Percentiles rank a stretch among this genome's conserved stretches.
Evolutionary conservation across 371 early-diverging fungal species (phyloP).

Genomic region (Coemansia sp.): DNA sequence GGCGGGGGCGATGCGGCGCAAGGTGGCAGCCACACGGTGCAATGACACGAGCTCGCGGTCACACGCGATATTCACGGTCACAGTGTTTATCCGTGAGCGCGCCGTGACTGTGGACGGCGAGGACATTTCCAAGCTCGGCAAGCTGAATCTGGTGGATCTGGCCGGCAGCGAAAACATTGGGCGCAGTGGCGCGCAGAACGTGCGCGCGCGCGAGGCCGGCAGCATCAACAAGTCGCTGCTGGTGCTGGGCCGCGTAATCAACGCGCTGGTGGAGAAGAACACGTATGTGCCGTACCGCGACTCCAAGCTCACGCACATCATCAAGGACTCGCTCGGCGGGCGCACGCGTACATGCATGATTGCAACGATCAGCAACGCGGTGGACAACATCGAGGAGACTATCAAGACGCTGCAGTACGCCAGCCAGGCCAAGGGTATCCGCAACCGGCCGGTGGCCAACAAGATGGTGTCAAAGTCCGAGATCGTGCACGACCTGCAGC

Average conservation of each 20-base stretch:
- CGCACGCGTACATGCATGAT: conserved; percentile 93
- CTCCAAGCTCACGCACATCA: conserved; percentile 90
- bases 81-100: conserved; percentile 78
- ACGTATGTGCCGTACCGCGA: conserved; percentile 91
- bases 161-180: conserved; percentile 97
- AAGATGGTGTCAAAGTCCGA: conserved; percentile 73
- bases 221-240: conserved; percentile 88
- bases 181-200: conserved; percentile 85
- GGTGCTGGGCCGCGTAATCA: conserved; percentile 92
- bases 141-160: conserved; percentile 94
- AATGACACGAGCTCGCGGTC: conserved; percentile 92
- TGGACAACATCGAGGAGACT: conserved; percentile 80
- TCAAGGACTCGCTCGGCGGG: conserved; percentile 96
- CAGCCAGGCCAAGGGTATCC: conserved; percentile 89
- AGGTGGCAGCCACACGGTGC: conserved; percentile 84
- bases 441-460: conserved; percentile 89
- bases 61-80: conserved; percentile 92
- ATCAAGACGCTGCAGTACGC: conserved; percentile 95
- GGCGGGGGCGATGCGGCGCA: conserved; percentile 73
- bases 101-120: conserved; percentile 68
- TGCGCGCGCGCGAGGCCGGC: conserved; percentile 88
- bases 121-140: conserved; percentile 79
- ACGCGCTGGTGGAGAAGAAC: conserved; percentile 77
- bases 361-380: conserved; percentile 86
- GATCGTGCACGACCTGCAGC: conserved; percentile 70